These are phyloP conservation scores for Stephania yunnanensis DNA, from an alignment of 164 flowering plant genomes.

Conservation along the genomic window DNA sequence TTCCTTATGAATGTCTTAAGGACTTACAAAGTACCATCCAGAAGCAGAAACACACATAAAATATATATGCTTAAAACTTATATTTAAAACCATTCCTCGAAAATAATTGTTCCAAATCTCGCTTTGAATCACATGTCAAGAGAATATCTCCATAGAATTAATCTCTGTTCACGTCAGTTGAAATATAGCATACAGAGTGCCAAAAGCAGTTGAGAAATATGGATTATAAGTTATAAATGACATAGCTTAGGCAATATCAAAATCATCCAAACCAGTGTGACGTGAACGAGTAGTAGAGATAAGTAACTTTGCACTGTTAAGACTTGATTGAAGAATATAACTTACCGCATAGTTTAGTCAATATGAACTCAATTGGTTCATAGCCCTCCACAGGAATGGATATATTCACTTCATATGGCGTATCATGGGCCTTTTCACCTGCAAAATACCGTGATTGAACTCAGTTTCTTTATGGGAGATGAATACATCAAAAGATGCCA, in stretches of 20 bases:
- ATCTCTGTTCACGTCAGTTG: neutral
- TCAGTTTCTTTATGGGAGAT: slow-evolving; percentile 4
- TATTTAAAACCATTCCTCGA: neutral
- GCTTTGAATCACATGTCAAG: neutral
- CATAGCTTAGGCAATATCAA: neutral
- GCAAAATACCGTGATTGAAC: slow-evolving; percentile 14
- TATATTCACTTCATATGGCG: slow-evolving; percentile 73
- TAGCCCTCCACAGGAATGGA: slow-evolving; percentile 76
- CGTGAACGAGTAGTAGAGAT: neutral
- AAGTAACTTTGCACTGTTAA: neutral
- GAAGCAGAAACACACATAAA: too few relatives aligned
- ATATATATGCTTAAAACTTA: neutral
- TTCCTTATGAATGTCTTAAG: too few relatives aligned
- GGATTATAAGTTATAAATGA: neutral
- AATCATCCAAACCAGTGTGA: neutral
- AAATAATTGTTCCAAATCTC: neutral
- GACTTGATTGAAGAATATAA: slow-evolving; percentile 7
- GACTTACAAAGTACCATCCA: too few relatives aligned
- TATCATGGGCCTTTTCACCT: slow-evolving; percentile 59
- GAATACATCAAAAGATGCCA: neutral
- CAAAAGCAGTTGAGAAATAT: neutral
- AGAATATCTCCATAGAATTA: neutral
- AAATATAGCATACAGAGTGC: neutral
- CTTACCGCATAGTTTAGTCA: slow-evolving; percentile 85
- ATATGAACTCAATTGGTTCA: slow-evolving; percentile 69